These are phyloP conservation scores for Schwanniomyces occidentalis DNA, from an alignment of 805 yeast species.

Conservation along the genomic window DNA sequence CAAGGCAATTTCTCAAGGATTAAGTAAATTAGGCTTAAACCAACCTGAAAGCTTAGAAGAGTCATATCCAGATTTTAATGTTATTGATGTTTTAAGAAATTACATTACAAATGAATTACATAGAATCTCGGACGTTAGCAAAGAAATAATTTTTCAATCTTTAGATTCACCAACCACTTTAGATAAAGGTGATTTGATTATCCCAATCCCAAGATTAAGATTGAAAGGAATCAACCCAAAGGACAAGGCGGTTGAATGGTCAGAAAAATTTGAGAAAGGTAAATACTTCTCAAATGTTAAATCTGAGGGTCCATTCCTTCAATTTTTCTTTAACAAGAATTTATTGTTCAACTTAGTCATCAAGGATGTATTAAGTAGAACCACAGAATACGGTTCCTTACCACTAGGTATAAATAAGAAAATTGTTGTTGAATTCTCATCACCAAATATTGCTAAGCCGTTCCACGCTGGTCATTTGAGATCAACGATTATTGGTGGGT, in stretches of 20 bases:
- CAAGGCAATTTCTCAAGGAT: slow-evolving; percentile 33
- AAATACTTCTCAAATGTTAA: slow-evolving; percentile 67
- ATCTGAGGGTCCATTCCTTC: slow-evolving; percentile 88
- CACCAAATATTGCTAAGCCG: slow-evolving; percentile 99
- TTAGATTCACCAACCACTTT: slow-evolving; percentile 83
- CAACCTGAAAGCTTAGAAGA: slow-evolving; percentile 49
- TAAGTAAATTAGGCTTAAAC: slow-evolving; percentile 36
- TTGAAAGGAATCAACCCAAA: slow-evolving; percentile 81
- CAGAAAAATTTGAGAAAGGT: slow-evolving; percentile 71
- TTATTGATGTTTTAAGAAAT: slow-evolving; percentile 86
- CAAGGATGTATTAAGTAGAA: slow-evolving; percentile 64
- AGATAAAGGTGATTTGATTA: slow-evolving; percentile 89
- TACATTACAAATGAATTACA: slow-evolving; percentile 80
- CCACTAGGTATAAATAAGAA: slow-evolving; percentile 74
- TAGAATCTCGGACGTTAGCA: slow-evolving; percentile 69
- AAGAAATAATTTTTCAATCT: slow-evolving; percentile 71
- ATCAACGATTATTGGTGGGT: slow-evolving; percentile 97
- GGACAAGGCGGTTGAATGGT: slow-evolving; percentile 74
- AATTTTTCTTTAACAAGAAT: slow-evolving; percentile 75
- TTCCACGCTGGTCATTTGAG: slow-evolving; percentile 99
- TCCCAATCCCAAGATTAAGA: slow-evolving; percentile 84
- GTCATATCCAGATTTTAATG: slow-evolving; percentile 75
- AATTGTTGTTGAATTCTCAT: slow-evolving; percentile 84
- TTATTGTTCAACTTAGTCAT: slow-evolving; percentile 68
- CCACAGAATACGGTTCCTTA: slow-evolving; percentile 66